Base-by-base conservation (phyloP, 768 basidiomycete genomes). In the Boletellus ananiceps region DNA sequence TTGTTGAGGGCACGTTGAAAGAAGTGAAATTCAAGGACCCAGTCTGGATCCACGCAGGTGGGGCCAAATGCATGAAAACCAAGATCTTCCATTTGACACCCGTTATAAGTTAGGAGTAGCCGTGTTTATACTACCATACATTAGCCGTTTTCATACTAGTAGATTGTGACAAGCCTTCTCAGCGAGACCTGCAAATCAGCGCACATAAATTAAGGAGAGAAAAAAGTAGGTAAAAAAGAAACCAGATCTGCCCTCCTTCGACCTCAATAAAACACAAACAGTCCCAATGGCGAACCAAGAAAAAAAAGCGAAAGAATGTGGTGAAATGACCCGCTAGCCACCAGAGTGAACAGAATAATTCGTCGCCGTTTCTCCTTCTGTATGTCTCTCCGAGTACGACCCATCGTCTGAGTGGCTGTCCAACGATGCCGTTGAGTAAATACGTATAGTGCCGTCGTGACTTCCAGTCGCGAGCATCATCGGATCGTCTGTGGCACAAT, bases 381-480 rank as follows among this genome's bases (percentile, higher is more conserved):
- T 57, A 11, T 15, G 52, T 47, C 57, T 29, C 7, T 67, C 66
- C 49, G 46, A 15, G 39, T 61, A 63, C 13, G 65, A 63, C 4
- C 55, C 54, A 27, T 57, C 52, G 40, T 68, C 66, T 4, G 62
- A 56, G 2, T 19, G 57, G 12, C 9, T 35, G 21, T 67, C 65
- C 34, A 50, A 49, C 31, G 57, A 55, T 14, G 70, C 68, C 40
- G 77, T 73, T 13, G 83, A 84, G 83, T 88, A 90, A 40, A 90
- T 78, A 25, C 83, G 75, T 38, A 91, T 78, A 1, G 75, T 80
- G 21, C 88, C 88, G 53, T 90, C 86, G 57, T 88, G 84, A 50
- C 80, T 81, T 33, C 88, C 88, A 1, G 86, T 85, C 8, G 86
- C 86, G 48, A 87, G 80, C 71, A 71, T 74, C 57, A 69, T 66